Percentiles rank a stretch among this genome's conserved stretches.
These are phyloP conservation scores for Colletotrichum chrysophilum DNA, from an alignment of 2,329 filamentous ascomycete genomes.

Conservation along the genomic window DNA sequence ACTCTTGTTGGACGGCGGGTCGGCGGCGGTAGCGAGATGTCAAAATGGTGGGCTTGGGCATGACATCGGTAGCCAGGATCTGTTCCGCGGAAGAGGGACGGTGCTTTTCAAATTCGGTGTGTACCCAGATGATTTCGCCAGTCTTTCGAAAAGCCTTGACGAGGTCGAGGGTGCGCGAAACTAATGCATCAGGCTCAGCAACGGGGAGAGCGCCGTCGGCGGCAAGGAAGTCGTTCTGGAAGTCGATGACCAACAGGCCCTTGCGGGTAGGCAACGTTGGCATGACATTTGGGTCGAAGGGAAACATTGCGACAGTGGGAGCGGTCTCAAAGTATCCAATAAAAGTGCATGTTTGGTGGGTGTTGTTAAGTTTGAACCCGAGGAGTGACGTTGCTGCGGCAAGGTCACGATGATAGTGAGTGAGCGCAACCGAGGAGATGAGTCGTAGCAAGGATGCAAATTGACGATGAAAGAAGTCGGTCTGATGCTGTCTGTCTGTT, in stretches of 20 bases:
- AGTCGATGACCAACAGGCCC: slow-evolving; percentile 82
- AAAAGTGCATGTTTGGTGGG: neutral
- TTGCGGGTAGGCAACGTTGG: slow-evolving; percentile 64
- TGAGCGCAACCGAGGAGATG: neutral
- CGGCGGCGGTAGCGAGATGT: slow-evolving; percentile 29
- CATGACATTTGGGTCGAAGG: slow-evolving; percentile 60
- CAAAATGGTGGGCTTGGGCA: neutral
- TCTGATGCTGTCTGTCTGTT: neutral
- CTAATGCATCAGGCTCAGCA: slow-evolving; percentile 65
- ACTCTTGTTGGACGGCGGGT: slow-evolving; percentile 11
- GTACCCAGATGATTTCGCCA: slow-evolving; percentile 82
- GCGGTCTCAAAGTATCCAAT: neutral
- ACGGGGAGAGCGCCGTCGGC: slow-evolving; percentile 72
- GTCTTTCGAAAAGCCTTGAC: slow-evolving; percentile 75
- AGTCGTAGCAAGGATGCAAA: neutral
- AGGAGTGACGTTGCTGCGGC: neutral
- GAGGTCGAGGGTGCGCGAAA: slow-evolving; percentile 70
- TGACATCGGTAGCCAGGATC: slow-evolving; percentile 48
- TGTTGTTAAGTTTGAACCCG: neutral
- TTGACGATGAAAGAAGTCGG: neutral
- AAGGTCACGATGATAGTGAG: neutral
- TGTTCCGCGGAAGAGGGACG: slow-evolving; percentile 61
- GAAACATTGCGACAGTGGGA: slow-evolving; percentile 48
- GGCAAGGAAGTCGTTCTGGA: slow-evolving; percentile 88
- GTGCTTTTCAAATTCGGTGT: slow-evolving; percentile 72